These are phyloP conservation scores for Hortiboletus flavorubellus DNA, from an alignment of 768 basidiomycete species.

Conservation along the genomic window DNA sequence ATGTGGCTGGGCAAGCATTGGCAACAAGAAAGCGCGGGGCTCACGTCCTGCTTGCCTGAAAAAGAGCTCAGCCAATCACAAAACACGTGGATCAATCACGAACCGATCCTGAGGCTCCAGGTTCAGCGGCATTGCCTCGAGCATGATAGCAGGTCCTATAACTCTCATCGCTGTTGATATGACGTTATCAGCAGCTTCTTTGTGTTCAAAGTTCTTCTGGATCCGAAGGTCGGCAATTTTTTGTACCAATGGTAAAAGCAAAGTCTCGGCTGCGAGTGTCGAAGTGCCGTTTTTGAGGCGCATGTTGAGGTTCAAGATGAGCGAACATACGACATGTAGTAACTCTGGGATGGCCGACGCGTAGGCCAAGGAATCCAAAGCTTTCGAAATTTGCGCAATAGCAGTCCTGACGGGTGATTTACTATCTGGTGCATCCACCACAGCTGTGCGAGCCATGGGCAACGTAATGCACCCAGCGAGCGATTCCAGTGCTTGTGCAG, in stretches of 20 bases:
- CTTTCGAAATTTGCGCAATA: slow-evolving; percentile 59
- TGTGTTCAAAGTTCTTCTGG: slow-evolving; percentile 84
- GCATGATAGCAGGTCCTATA: slow-evolving; percentile 78
- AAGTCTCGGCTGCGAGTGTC: slow-evolving; percentile 61
- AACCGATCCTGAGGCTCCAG: slow-evolving; percentile 79
- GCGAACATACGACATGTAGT: slow-evolving; percentile 65
- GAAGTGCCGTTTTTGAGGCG: slow-evolving; percentile 39
- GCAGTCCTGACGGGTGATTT: slow-evolving; percentile 61
- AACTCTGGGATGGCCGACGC: slow-evolving; percentile 78
- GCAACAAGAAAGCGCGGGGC: slow-evolving; percentile 89
- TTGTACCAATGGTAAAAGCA: slow-evolving; percentile 67
- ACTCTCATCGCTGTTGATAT: slow-evolving; percentile 80
- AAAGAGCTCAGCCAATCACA: slow-evolving; percentile 5
- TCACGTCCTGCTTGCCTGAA: slow-evolving; percentile 66
- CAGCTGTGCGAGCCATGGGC: slow-evolving; percentile 52
- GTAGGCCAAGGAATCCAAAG: slow-evolving; percentile 69
- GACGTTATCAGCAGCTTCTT: slow-evolving; percentile 79
- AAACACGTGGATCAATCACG: slow-evolving; percentile 21
- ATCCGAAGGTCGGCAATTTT: slow-evolving; percentile 72
- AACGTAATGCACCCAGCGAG: slow-evolving; percentile 71
- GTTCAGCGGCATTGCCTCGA: slow-evolving; percentile 78
- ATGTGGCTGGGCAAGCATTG: slow-evolving; percentile 78
- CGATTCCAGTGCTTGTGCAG: slow-evolving; percentile 58
- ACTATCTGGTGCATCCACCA: slow-evolving; percentile 41
- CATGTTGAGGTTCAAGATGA: slow-evolving; percentile 60